Conservation (phyloP, 2,329 filamentous ascomycete species). For the Pezicula radicicola region DNA sequence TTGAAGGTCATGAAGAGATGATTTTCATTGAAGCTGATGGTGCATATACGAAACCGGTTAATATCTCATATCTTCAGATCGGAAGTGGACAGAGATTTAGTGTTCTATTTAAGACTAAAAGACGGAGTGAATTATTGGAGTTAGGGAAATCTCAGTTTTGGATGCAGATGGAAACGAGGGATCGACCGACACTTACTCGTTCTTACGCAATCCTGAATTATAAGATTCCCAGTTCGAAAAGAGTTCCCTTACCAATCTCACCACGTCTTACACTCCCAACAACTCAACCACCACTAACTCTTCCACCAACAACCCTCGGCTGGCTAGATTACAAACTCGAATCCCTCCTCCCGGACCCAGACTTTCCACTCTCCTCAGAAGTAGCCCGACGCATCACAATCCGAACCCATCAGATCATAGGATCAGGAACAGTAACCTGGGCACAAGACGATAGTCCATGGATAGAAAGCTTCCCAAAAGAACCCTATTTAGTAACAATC, state of each 20-base stretch:
- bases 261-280: constrained; percentile 14
- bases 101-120: constrained; percentile 42
- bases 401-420: constrained; percentile 24
- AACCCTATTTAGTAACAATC: constrained; percentile 43
- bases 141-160: constrained; percentile 4
- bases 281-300: constrained; percentile 12
- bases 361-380: constrained; percentile 26
- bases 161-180: constrained; percentile 42
- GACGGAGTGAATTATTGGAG: too few species aligned
- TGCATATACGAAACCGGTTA: constrained; percentile 36
- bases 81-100: constrained; percentile 47
- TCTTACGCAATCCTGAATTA: constrained; percentile 41
- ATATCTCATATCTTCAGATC: constrained; percentile 42
- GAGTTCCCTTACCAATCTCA: constrained; percentile 5
- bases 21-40: constrained; percentile 53
- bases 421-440: constrained; percentile 15
- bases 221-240: constrained; percentile 1
- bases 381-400: constrained; percentile 35
- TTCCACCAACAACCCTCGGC: constrained; percentile 19
- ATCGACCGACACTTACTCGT: constrained; percentile 34
- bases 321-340: constrained; percentile 33
- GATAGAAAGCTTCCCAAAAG: constrained; percentile 26
- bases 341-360: constrained; percentile 13
- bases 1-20: constrained; percentile 54
- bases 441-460: constrained; percentile 31